phyloP scores from a whole-genome alignment of 2,329 filamentous ascomycete species.

The Colletotrichum cuscutae region DNA sequence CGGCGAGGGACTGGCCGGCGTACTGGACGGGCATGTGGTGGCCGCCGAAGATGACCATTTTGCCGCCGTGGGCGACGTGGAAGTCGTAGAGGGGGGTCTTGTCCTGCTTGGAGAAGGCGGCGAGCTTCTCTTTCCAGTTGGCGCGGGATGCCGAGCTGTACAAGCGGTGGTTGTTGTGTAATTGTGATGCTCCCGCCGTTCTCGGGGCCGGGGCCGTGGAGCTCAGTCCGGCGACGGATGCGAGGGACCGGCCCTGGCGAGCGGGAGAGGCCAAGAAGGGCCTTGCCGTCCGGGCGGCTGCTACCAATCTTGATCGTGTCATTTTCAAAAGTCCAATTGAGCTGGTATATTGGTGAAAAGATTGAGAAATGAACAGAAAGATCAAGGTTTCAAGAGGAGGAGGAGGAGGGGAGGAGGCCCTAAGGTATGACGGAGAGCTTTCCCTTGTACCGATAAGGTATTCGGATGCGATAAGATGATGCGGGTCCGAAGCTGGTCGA shows the following conservation, averaged over 20 bases:
- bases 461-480: constrained; percentile 8
- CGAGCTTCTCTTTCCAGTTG: constrained; percentile 35
- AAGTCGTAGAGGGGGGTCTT: constrained; percentile 84
- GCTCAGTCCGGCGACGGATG: constrained; percentile 9
- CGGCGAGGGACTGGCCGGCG: constrained; percentile 76
- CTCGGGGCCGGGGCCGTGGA: constrained; percentile 16
- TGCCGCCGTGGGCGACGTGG: constrained; percentile 81
- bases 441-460: constrained; percentile 12
- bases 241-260: constrained; percentile 20
- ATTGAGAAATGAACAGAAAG: background rate
- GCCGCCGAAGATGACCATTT: constrained; percentile 97
- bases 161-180: constrained; percentile 1
- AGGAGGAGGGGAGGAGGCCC: background rate
- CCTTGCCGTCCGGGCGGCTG: constrained; percentile 24
- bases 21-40: constrained; percentile 96
- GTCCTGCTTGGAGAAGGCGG: constrained; percentile 49
- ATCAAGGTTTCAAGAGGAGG: background rate
- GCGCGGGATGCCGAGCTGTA: constrained; percentile 30
- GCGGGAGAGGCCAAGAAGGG: constrained; percentile 16
- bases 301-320: constrained; percentile 24
- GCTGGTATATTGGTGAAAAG: background rate
- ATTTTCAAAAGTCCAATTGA: constrained; percentile 12
- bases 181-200: background rate
- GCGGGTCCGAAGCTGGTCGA: background rate
- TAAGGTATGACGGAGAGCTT: constrained; percentile 1